Evolutionary conservation across 257 asterid genomes (phyloP).

Genomic region (Mitragyna speciosa): DNA sequence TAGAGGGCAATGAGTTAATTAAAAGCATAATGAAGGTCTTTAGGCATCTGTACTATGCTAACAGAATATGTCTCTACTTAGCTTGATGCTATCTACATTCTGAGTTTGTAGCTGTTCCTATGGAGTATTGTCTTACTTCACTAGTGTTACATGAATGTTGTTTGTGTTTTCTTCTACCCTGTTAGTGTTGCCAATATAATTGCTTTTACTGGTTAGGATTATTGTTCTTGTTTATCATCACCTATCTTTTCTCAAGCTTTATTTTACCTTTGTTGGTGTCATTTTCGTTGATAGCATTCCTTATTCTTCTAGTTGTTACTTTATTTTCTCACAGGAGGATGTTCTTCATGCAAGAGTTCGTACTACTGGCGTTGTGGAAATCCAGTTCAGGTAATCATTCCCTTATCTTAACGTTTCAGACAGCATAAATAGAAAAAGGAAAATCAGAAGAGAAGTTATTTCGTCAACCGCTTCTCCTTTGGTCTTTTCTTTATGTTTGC

Average conservation of each 20-base stretch:
- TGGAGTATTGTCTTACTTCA: not conserved
- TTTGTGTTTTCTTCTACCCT: not conserved
- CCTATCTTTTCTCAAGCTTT: not conserved
- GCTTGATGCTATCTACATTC: not conserved
- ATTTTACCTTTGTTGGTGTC: not conserved
- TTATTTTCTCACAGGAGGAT: slow-evolving; percentile 73
- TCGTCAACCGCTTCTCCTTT: not conserved
- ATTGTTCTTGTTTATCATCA: not conserved
- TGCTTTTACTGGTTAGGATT: not conserved
- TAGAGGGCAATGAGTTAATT: not conserved
- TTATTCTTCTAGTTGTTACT: slow-evolving; percentile 1
- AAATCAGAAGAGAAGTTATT: not conserved
- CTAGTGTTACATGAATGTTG: not conserved
- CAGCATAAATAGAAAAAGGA: not conserved
- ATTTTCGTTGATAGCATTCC: not conserved
- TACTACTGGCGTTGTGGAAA: slow-evolving; percentile 97
- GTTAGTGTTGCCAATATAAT: not conserved
- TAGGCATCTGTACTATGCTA: not conserved
- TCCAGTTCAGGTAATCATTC: slow-evolving; percentile 89
- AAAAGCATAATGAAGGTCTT: not conserved
- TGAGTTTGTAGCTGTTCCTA: not conserved
- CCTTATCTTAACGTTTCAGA: slow-evolving; percentile 6
- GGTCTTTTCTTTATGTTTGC: not conserved
- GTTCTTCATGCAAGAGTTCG: slow-evolving; percentile 97
- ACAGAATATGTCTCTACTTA: not conserved